Base-by-base conservation (phyloP, 805 yeast species). In the Kodamaea fukazawae region DNA sequence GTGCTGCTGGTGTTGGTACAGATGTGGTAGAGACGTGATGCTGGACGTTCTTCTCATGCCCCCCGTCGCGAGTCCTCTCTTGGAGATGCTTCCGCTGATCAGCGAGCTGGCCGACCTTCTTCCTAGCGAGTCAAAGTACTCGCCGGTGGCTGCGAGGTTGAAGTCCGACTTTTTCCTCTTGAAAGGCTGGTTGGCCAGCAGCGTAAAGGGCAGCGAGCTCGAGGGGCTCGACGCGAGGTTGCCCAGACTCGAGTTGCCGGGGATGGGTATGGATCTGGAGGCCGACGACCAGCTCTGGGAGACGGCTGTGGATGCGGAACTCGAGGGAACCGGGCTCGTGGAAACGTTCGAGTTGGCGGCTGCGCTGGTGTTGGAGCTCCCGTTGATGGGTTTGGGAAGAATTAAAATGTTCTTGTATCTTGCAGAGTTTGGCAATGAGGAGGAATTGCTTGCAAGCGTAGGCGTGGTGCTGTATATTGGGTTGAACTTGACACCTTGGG, bases 141-240 rank as follows among this genome's bases (percentile, higher is more conserved):
- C 49, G 10, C 36, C 40, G 25, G 33, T 39, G 18, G 32, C 35
- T 4, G 49, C 38, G n/a, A 60, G 50, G 40, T 53, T 62, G 14
- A 61, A 44, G 31, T 67, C 73, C 1, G 70, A 58, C 53, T 67
- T 68, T 42, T 67, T 68, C n/a, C 75, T 44, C 50, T 69, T 69
- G 47, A 67, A 68, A 37, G 56, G 67, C 49, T 61, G 66, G 34
- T 50, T 55, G n/a, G 42, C 38, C 11, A 13, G 14, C 31, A 11
- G 22, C 12, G 35, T 32, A 16, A 32, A 17, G 6, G 39, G 50
- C 36, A 33, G 45, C 26, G 49, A 40, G 3, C 48, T 34, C 7
- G 45, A 37, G 18, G 47, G 42, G 10, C 44, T 32, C 6, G 29
- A 15, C 4, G 38, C 30, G 11, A 30, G 18, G 27, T 35, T 39